A percentile compares a stretch with the other conserved stretches of the same genome.
These are phyloP conservation scores for Coniochaeta sp. DNA, from an alignment of 2,329 filamentous ascomycete species.

Conservation along the genomic window DNA sequence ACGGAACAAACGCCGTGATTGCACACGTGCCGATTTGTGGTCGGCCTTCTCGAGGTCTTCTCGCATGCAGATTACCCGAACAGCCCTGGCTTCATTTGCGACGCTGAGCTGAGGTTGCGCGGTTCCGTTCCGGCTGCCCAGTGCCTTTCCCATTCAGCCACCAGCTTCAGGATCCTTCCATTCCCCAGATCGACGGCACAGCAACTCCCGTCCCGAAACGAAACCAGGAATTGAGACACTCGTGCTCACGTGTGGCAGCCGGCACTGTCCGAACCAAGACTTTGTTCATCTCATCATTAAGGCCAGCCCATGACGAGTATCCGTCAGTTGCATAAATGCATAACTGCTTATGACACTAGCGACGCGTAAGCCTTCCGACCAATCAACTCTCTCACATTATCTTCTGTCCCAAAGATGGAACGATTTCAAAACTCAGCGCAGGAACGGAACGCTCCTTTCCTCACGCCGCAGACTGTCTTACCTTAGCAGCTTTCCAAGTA, in stretches of 20 bases:
- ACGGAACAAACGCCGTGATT: too few relatives aligned
- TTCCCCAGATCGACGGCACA: conserved; percentile 1
- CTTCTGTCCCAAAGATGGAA: neutral
- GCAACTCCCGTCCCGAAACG: neutral
- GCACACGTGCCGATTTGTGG: too few relatives aligned
- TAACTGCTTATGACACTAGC: neutral
- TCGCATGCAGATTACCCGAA: neutral
- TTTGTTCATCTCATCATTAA: too few relatives aligned
- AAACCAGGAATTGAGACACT: neutral
- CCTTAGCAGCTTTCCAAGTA: neutral
- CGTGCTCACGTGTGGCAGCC: neutral
- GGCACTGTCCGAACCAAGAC: too few relatives aligned
- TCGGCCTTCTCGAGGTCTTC: neutral
- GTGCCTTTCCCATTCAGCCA: too few relatives aligned
- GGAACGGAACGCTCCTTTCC: neutral
- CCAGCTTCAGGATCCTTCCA: too few relatives aligned
- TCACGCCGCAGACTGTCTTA: neutral
- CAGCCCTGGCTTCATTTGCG: neutral
- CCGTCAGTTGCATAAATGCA: neutral
- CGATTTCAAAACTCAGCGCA: neutral
- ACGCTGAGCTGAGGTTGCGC: too few relatives aligned
- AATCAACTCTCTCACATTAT: neutral
- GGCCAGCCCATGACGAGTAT: too few relatives aligned
- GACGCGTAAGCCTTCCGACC: neutral
- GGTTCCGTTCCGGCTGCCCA: too few relatives aligned